These are phyloP conservation scores for Lepiota venenata DNA, from an alignment of 768 basidiomycete species.

Conservation along the genomic window DNA sequence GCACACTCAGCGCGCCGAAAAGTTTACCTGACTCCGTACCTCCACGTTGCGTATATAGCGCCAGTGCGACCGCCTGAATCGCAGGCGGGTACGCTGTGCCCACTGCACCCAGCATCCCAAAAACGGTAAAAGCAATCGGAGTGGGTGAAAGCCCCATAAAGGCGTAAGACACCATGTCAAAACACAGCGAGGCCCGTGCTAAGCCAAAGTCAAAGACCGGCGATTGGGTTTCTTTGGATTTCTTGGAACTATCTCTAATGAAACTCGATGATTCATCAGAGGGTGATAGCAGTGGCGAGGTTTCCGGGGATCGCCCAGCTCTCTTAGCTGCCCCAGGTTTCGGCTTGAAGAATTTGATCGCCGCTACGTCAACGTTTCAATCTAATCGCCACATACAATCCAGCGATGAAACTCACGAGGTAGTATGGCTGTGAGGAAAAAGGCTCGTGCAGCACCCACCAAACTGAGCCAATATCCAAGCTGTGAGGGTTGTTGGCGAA, in stretches of 20 bases:
- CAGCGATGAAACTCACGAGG: constrained; percentile 44
- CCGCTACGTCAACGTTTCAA: constrained; percentile 46
- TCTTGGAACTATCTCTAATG: constrained; percentile 5
- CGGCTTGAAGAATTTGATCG: constrained; percentile 52
- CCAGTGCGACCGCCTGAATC: constrained; percentile 66
- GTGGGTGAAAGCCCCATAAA: constrained; percentile 46
- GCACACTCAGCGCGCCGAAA: constrained; percentile 77
- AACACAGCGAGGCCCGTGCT: constrained; percentile 54
- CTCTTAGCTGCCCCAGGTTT: constrained; percentile 26
- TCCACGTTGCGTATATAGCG: constrained; percentile 52
- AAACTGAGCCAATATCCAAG: constrained; percentile 67
- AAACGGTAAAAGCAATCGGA: constrained; percentile 47
- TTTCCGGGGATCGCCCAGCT: constrained; percentile 20
- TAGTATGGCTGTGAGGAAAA: constrained; percentile 52
- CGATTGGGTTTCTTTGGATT: constrained; percentile 33
- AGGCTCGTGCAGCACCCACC: constrained; percentile 48
- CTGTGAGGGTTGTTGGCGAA: constrained; percentile 29
- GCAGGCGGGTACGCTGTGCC: constrained; percentile 65
- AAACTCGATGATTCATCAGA: constrained; percentile 49
- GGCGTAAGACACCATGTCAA: constrained; percentile 53
- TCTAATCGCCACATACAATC: neutral
- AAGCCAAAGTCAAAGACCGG: constrained; percentile 67
- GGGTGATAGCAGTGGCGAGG: constrained; percentile 28
- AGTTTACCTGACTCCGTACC: constrained; percentile 72
- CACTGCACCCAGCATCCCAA: constrained; percentile 49